A percentile compares a stretch with the other conserved stretches of the same genome.
Conservation (phyloP, 2,329 filamentous ascomycete species). For the Rutstroemia sp. region DNA sequence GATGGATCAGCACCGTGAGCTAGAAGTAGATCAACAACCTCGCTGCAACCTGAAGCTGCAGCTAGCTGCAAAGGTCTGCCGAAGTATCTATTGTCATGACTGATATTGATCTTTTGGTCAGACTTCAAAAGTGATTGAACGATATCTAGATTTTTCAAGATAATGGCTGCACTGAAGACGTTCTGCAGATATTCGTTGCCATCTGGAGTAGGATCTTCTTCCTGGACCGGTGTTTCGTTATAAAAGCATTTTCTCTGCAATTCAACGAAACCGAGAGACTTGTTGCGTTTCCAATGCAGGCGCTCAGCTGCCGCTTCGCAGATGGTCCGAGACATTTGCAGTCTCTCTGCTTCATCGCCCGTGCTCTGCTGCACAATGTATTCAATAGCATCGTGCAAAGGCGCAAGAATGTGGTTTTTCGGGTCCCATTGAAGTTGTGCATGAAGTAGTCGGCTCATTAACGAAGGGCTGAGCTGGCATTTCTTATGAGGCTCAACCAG, state of each 20-base stretch:
- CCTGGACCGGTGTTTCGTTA: too few species aligned
- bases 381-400: neutral
- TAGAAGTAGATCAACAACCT: neutral
- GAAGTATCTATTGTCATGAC: neutral
- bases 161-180: neutral
- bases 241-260: too few species aligned
- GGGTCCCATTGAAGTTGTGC: neutral
- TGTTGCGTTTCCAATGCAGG: neutral
- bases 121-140: neutral
- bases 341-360: neutral
- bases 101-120: neutral
- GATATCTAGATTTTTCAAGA: neutral
- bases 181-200: neutral
- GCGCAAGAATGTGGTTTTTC: neutral
- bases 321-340: neutral
- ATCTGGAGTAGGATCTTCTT: neutral
- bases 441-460: neutral
- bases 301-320: neutral
- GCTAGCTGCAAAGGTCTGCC: neutral
- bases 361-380: neutral
- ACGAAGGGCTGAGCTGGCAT: neutral
- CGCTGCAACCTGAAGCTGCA: neutral
- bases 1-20: neutral
- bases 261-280: too few species aligned
- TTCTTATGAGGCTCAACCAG: too few species aligned